phyloP scores from a whole-genome alignment of 495 filamentous ascomycete genomes.

The Talaromyces trachyspermus region DNA sequence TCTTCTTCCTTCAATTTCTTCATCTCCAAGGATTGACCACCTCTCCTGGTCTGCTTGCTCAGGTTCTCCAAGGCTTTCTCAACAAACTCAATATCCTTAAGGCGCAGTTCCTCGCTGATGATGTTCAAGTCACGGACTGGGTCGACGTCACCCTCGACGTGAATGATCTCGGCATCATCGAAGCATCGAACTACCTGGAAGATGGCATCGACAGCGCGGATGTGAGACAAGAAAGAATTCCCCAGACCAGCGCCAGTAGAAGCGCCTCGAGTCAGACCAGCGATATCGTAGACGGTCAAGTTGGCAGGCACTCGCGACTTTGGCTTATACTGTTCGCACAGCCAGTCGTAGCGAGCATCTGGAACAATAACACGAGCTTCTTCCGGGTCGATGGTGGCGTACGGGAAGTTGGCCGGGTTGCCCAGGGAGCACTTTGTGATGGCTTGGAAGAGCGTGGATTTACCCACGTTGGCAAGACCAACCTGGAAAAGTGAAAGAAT shows the following conservation, averaged over 20 bases:
- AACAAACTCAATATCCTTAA: slow-evolving; percentile 98
- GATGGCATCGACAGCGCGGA: slow-evolving; percentile 98
- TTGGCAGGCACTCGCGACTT: slow-evolving; percentile 94
- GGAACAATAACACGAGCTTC: slow-evolving; percentile 97
- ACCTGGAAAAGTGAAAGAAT: slow-evolving; percentile 49
- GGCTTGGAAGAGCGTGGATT: slow-evolving; percentile 98
- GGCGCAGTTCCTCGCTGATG: slow-evolving; percentile 90
- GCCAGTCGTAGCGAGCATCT: slow-evolving; percentile 92
- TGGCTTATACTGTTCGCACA: slow-evolving; percentile 92
- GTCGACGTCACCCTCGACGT: slow-evolving; percentile 98
- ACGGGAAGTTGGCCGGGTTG: slow-evolving; percentile 99
- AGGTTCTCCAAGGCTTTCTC: slow-evolving; percentile 88
- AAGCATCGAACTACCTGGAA: slow-evolving; percentile 99
- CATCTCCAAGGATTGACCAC: slow-evolving; percentile 95
- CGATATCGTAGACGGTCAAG: slow-evolving; percentile 98
- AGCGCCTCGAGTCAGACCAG: slow-evolving; percentile 90
- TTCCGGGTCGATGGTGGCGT: slow-evolving; percentile 97
- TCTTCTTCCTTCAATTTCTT: slow-evolving; percentile 96
- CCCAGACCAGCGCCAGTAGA: slow-evolving; percentile 97
- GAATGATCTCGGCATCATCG: slow-evolving; percentile 98
- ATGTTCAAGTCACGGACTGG: slow-evolving; percentile 90
- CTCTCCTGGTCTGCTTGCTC: slow-evolving; percentile 86
- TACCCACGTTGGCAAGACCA: slow-evolving; percentile 98
- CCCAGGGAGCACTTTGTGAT: slow-evolving; percentile 97
- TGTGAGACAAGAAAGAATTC: slow-evolving; percentile 97